Conservation (phyloP, 2,329 filamentous ascomycete genomes). For the Colletotrichum lentis region DNA sequence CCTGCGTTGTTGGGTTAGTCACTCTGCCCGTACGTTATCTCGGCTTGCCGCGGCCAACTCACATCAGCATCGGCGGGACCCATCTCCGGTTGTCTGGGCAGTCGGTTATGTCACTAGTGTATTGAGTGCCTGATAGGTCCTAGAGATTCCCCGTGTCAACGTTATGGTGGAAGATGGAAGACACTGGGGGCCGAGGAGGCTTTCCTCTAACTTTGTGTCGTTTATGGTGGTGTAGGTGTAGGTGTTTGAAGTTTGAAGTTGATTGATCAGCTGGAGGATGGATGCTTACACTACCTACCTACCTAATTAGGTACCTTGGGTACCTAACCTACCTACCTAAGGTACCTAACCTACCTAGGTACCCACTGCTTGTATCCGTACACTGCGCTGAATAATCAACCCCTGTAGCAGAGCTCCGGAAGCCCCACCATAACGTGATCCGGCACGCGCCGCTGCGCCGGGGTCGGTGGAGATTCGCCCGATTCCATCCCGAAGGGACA, state of each 20-base stretch:
- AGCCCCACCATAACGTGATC: conserved; percentile 16
- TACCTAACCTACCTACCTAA: too few relatives aligned
- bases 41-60: background rate
- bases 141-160: background rate
- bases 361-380: too few relatives aligned
- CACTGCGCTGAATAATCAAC: background rate
- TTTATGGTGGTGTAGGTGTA: background rate
- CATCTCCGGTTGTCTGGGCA: background rate
- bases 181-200: too few relatives aligned
- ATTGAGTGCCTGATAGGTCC: background rate
- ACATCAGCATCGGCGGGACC: conserved; percentile 11
- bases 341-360: too few relatives aligned
- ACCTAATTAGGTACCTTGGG: too few relatives aligned
- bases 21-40: background rate
- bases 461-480: background rate
- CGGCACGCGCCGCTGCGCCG: background rate
- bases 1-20: conserved; percentile 1
- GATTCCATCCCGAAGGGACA: background rate
- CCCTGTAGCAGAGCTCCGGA: background rate
- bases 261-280: conserved; percentile 4
- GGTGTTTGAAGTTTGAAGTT: background rate
- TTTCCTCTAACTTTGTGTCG: background rate
- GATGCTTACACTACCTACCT: too few relatives aligned
- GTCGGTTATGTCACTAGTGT: background rate
- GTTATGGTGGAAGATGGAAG: background rate